Base-by-base conservation (phyloP, 163 green algal genomes). In the Prototheca stagnorum region DNA sequence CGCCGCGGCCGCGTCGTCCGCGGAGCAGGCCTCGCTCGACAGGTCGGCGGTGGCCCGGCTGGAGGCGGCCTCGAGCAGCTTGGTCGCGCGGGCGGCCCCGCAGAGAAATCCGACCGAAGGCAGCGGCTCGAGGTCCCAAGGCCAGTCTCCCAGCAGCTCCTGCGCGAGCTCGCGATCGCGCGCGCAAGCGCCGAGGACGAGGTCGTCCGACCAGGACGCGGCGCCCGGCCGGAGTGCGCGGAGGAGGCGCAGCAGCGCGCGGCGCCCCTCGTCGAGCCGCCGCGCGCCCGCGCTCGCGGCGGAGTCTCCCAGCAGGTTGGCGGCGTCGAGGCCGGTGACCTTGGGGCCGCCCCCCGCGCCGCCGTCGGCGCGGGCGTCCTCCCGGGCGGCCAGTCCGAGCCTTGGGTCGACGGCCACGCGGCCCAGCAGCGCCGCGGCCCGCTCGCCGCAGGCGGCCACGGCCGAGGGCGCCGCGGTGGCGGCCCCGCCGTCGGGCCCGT, bases 181-280 rank as follows among this genome's bases (percentile, higher is more conserved):
- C 3, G 21, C 29, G 2, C 27, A 16, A 1, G 27, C 35, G 0
- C 40, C 43, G 20, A 44, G 26, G 33, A 69, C 27, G 20, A 72
- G 47, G 35, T 65, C 47, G 20, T 45, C 26, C 23, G 65, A 58
- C 1, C 33, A 28, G 0, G 47, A 16, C 2, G 35, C 51, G 12
- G 57, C 25, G 5, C 37, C 29, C 2, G 49, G 58, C 0, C 49
- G 54, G 44, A 72, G 43, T 5, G 34, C 33, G 21, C 43, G 39
- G 48, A 72, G 43, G 31, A 51, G 36, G n/a, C 57, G 52, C 56
- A 65, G 55, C 47, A 72, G 53, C 22, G 48, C 36, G 21, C 49
- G n/a, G n/a, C n/a, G n/a, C n/a, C n/a, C n/a, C n/a, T n/a, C n/a
- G n/a, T n/a, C n/a, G n/a, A n/a, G n/a, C n/a, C n/a, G n/a, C n/a